Conservation (phyloP, 805 yeast species). For the Starmerella etchellsii region DNA sequence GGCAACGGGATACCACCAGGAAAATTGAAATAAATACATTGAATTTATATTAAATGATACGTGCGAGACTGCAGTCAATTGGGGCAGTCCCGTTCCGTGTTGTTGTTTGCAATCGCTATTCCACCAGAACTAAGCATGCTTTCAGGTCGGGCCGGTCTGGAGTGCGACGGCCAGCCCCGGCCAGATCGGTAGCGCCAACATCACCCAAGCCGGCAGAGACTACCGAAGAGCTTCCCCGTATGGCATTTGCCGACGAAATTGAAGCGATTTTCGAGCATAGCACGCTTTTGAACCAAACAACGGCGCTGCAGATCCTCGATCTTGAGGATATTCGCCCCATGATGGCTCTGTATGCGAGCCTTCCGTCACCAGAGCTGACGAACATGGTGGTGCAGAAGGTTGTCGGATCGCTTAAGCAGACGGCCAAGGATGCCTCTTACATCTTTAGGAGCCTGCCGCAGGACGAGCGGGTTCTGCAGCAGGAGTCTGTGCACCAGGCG, state of each 20-base stretch:
- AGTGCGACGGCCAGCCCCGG: no score
- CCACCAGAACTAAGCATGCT: no score
- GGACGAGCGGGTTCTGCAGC: slow-evolving; percentile 2
- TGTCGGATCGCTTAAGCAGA: slow-evolving; percentile 13
- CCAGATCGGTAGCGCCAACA: no score
- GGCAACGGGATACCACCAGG: no score
- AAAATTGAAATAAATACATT: no score
- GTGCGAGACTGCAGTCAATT: no score
- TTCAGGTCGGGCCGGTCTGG: no score
- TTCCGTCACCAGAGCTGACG: slow-evolving; percentile 6
- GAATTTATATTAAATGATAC: no score
- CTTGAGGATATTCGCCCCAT: slow-evolving; percentile 19
- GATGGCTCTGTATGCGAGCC: slow-evolving; percentile 12
- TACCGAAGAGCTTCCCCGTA: not conserved
- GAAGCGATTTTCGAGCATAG: slow-evolving; percentile 10
- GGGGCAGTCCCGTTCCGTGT: no score
- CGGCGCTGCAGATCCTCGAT: slow-evolving; percentile 9
- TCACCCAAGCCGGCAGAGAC: no score
- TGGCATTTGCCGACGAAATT: not conserved
- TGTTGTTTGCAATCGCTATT: no score
- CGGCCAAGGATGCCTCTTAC: slow-evolving; percentile 17
- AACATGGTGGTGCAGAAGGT: slow-evolving; percentile 4
- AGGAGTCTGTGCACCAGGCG: slow-evolving; percentile 1
- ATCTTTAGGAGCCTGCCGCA: slow-evolving; percentile 14
- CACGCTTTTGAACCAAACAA: slow-evolving; percentile 19